Evolutionary conservation across 148 eudicot species (phyloP), one percentile per base, ranked within the genome.

Genomic region (Rhododendron vialii): DNA sequence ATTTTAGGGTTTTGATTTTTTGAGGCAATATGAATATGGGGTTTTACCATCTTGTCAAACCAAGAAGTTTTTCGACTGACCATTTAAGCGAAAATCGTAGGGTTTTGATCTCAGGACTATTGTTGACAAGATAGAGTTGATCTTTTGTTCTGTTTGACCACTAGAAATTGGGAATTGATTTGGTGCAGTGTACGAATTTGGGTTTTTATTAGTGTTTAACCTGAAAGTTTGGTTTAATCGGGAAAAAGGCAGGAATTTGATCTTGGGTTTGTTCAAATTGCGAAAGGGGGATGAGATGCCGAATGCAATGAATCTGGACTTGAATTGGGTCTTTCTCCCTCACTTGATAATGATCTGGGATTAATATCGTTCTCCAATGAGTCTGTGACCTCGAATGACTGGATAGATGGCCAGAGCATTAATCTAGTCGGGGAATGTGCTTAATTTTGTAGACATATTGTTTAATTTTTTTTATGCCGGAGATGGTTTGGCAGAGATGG

Each of bases 231-330:
- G 71, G 12, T 63, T 63, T 7, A 61, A 61, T 24, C 28, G 67
- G 28, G n/a, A 67, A 81, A 81, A 69, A 10, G 7, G 55, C 11
- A 51, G 67, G 47, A 30, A 74, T 33, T 61, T 76, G 15, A 3
- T n/a, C 15, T 53, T 59, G 78, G 84, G 82, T 43, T 57, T 76
- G 84, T 50, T 80, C 82, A 9, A 20, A 55, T 84, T 81, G 87
- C 80, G 83, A 65, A 96, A 94, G 98, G 94, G 65, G 65, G 98
- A 96, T 85, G 93, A 94, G 85, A 91, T 82, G 28, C 90, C 90
- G 5, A 88, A 87, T 86, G 69, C 89, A 83, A 94, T 95, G 98
- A 93, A 95, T 89, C 94, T 96, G 65, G 98, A 96, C 91, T 91
- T 96, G 90, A 96, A 95, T 91, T 96, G 91, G 98, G 98, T 55